Evolutionary conservation across 371 early-diverging fungal genomes (phyloP), one percentile per base, ranked within the genome.

Genomic region (Syncephalastrum monosporum): DNA sequence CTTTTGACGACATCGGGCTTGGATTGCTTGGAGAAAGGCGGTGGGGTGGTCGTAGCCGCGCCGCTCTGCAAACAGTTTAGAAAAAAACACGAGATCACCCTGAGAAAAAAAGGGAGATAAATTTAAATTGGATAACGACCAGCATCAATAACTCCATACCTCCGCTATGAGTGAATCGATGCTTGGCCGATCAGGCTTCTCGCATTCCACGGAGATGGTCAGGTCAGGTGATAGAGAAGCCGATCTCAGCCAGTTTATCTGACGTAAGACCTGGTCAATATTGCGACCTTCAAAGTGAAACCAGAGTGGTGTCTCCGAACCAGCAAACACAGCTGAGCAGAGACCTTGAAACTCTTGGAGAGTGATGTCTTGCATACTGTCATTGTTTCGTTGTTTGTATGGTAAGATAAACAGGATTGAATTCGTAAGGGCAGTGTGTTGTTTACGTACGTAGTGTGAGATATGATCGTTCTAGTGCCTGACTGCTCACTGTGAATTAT

Each of bases 281-380:
- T 87, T 87, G 3, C 89, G 70, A 13, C 87, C 87, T 59, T 89
- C 89, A 64, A 86, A 89, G 62, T 89, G 89, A 17, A 83, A 69
- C 89, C 89, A 63, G 27, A 46, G 21, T 29, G 16, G 23, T 13
- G 5, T 24, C 38, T 33, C 38, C 10, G 38, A 33, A 14, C 10
- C 41, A 38, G 16, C 21, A 52, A 52, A 52, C 10, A 50, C 41
- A 8, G 33, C 41, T 10, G 15, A 58, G 29, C 12, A 49, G 19
- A 53, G 5, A 2, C 7, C 8, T 45, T 12, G 23, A 38, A 13
- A 21, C 24, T 53, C 17, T 49, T 41, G 3, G 13, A 46, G 14
- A 50, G 12, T 29, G 19, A 47, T 48, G 38, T 33, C 38, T 33
- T 33, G 38, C 0, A 33, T 33, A 33, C 38, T 33, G 38, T 10